These are phyloP conservation scores for Citeromyces hawaiiensis DNA, from an alignment of 1,139 yeast species.

Conservation along the genomic window DNA sequence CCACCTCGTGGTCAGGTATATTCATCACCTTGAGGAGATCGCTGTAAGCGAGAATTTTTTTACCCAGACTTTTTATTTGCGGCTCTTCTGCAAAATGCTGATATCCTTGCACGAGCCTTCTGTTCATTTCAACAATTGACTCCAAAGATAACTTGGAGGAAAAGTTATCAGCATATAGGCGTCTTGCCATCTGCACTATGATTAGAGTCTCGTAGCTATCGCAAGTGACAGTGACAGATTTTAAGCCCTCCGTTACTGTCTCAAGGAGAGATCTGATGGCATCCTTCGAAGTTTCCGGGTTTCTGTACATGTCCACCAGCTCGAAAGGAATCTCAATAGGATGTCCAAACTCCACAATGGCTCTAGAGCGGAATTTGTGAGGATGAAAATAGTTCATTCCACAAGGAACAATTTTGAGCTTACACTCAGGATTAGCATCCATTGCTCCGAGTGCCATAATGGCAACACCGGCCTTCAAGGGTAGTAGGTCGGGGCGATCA, in stretches of 20 bases:
- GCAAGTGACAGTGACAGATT: slow-evolving; percentile 84
- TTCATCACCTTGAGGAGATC: slow-evolving; percentile 51
- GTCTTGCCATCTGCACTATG: slow-evolving; percentile 86
- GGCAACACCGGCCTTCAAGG: slow-evolving; percentile 94
- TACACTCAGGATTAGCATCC: slow-evolving; percentile 54
- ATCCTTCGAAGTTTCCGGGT: slow-evolving; percentile 53
- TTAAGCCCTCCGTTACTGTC: slow-evolving; percentile 59
- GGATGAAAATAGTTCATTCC: slow-evolving; percentile 98
- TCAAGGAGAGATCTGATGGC: slow-evolving; percentile 66
- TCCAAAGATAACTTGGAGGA: slow-evolving; percentile 66
- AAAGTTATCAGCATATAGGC: slow-evolving; percentile 71
- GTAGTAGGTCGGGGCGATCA: slow-evolving; percentile 81
- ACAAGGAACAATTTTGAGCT: slow-evolving; percentile 82
- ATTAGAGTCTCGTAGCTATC: slow-evolving; percentile 87
- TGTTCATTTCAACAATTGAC: slow-evolving; percentile 76
- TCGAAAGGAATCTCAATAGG: slow-evolving; percentile 63
- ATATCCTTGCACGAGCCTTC: slow-evolving; percentile 74
- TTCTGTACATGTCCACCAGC: slow-evolving; percentile 49
- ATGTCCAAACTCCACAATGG: slow-evolving; percentile 87
- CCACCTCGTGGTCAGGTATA: slow-evolving; percentile 85
- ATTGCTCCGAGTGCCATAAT: slow-evolving; percentile 94
- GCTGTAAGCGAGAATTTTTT: slow-evolving; percentile 58
- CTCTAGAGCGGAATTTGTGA: slow-evolving; percentile 86
- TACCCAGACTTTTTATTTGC: slow-evolving; percentile 42
- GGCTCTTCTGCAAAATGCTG: slow-evolving; percentile 63